A percentile compares a stretch with the other conserved stretches of the same genome.
Evolutionary conservation across 2,329 filamentous ascomycete species (phyloP).

Genomic region (Corniculantispora saksenae): DNA sequence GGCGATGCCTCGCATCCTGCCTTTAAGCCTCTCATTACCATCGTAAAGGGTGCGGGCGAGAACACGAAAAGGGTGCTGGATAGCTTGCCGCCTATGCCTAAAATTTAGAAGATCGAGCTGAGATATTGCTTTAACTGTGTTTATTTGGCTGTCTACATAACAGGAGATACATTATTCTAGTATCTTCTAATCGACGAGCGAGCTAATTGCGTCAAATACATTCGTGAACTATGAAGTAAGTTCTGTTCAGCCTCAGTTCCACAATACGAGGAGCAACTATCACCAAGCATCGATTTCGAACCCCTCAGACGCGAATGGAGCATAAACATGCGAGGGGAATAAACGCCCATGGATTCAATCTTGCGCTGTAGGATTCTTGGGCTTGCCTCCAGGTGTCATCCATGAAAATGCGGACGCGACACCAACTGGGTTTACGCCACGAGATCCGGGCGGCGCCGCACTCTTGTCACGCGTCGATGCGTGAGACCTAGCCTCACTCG

Average conservation of each 20-base stretch:
- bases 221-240: neutral
- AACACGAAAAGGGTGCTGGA: conserved; percentile 71
- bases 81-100: conserved; percentile 59
- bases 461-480: conserved; percentile 36
- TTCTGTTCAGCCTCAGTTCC: neutral
- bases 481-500: conserved; percentile 36
- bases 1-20: conserved; percentile 73
- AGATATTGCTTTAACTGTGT: no score
- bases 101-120: conserved; percentile 44
- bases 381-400: conserved; percentile 64
- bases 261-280: neutral
- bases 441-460: conserved; percentile 47
- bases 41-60: conserved; percentile 76
- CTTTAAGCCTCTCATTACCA: conserved; percentile 70
- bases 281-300: neutral
- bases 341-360: neutral
- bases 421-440: conserved; percentile 79
- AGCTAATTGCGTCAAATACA: neutral
- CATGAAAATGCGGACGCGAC: conserved; percentile 93
- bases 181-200: neutral
- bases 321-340: no score
- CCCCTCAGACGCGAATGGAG: no score
- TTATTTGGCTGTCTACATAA: neutral
- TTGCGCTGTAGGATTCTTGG: conserved; percentile 35
- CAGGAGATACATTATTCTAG: neutral